These are phyloP conservation scores for Carnegiea gigantea DNA, from an alignment of 179 eudicot genomes.

Conservation along the genomic window DNA sequence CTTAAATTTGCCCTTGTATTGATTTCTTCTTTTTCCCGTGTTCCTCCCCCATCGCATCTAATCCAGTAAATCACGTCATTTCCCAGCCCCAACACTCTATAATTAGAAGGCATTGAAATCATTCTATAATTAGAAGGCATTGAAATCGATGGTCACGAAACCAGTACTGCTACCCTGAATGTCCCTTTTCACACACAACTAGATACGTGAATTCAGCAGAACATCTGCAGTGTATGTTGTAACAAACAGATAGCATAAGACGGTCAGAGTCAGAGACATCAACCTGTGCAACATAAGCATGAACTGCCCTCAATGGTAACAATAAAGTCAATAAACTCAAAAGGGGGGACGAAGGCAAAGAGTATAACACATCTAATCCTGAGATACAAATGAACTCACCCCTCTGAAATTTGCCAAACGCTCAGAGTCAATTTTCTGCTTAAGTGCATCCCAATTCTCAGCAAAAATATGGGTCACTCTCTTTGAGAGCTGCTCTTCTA, in stretches of 20 bases:
- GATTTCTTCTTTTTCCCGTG: not conserved
- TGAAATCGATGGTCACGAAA: not conserved
- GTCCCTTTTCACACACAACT: not conserved
- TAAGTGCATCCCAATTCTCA: constrained; percentile 48
- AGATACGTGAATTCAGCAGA: not conserved
- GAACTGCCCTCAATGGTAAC: too few relatives aligned
- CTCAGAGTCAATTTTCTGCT: constrained; percentile 39
- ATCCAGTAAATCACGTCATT: not conserved
- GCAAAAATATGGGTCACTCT: constrained; percentile 80
- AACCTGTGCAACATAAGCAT: too few relatives aligned
- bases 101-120: not conserved
- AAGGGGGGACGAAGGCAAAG: not conserved
- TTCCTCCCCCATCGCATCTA: too few relatives aligned
- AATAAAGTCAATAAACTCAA: not conserved
- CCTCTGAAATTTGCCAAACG: constrained; percentile 53
- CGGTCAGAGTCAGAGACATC: too few relatives aligned
- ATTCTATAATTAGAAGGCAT: not conserved
- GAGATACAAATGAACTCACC: constrained; percentile 27
- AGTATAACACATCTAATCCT: not conserved
- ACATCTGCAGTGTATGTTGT: not conserved
- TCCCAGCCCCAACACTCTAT: not conserved
- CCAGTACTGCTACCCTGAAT: not conserved
- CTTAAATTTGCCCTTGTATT: not conserved
- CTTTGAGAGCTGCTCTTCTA: constrained; percentile 58
- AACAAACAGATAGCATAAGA: not conserved